These are phyloP conservation scores for Talaromyces sp. DNA, from an alignment of 2,329 filamentous ascomycete genomes.

Conservation along the genomic window DNA sequence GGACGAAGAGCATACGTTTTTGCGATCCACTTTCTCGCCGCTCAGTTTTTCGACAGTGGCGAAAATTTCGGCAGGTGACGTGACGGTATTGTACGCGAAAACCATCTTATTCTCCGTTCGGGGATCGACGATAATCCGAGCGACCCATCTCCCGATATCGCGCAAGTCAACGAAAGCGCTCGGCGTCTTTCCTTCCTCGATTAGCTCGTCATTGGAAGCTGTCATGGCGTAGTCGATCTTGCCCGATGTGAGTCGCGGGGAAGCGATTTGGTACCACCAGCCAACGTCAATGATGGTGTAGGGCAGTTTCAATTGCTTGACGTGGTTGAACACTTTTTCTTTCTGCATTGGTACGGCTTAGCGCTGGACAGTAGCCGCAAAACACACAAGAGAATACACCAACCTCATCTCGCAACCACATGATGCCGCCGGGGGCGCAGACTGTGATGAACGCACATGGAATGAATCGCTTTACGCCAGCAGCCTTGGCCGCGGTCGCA, in stretches of 20 bases:
- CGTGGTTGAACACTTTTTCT: constrained; percentile 41
- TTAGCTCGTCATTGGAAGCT: constrained; percentile 33
- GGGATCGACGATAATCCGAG: constrained; percentile 42
- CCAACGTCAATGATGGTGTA: constrained; percentile 52
- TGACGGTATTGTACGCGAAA: constrained; percentile 38
- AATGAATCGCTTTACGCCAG: constrained; percentile 44
- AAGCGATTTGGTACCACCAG: constrained; percentile 46
- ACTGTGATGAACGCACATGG: constrained; percentile 41
- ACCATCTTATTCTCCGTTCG: constrained; percentile 46
- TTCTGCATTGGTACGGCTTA: constrained; percentile 27
- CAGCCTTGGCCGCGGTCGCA: constrained; percentile 38
- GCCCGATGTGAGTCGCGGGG: constrained; percentile 35
- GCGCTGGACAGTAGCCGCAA: background rate
- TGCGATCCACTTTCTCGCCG: constrained; percentile 36
- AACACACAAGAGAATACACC: background rate
- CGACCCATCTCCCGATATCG: constrained; percentile 46
- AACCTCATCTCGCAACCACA: constrained; percentile 27
- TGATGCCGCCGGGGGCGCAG: constrained; percentile 31
- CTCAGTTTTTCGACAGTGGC: constrained; percentile 35
- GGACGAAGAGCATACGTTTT: constrained; percentile 15
- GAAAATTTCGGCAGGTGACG: constrained; percentile 36
- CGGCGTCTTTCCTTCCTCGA: constrained; percentile 12
- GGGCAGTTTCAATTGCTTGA: constrained; percentile 39
- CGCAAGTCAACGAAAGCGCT: constrained; percentile 38
- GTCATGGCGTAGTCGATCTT: constrained; percentile 34